A percentile compares a stretch with the other conserved stretches of the same genome.
Evolutionary conservation across 305 asterid genomes (phyloP).

Genomic region (Solanum hybrid): DNA sequence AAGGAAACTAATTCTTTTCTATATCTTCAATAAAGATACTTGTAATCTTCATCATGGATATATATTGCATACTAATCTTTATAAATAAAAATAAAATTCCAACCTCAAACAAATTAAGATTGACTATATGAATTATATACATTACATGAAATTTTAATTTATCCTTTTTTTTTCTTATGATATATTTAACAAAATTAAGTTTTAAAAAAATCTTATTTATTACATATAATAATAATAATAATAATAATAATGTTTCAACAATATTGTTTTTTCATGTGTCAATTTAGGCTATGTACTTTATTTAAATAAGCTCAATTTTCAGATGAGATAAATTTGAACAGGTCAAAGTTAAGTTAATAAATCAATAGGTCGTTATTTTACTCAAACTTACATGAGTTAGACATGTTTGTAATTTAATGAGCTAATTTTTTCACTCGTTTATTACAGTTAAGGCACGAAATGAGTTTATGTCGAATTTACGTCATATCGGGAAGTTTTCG

Average conservation of each 20-base stretch:
- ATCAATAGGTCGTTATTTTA: too few relatives aligned
- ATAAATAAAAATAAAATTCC: background rate
- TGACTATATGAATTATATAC: background rate
- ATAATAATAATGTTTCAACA: background rate
- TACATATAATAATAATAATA: background rate
- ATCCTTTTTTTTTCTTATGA: background rate
- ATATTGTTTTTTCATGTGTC: background rate
- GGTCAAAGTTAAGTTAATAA: background rate
- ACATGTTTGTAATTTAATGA: background rate
- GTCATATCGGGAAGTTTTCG: slow-evolving; percentile 40
- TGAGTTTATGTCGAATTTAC: slow-evolving; percentile 48
- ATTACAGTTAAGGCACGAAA: slow-evolving; percentile 47
- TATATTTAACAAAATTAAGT: background rate
- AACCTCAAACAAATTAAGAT: background rate
- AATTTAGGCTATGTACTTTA: background rate
- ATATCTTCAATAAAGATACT: background rate
- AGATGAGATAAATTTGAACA: background rate
- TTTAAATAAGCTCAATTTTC: background rate
- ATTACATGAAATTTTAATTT: background rate
- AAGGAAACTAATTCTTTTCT: background rate
- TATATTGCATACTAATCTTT: background rate
- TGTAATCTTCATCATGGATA: background rate
- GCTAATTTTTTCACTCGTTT: background rate
- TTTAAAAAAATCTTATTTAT: background rate
- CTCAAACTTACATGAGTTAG: too few relatives aligned